phyloP scores from a whole-genome alignment of 805 yeast species.

The Metschnikowia lochheadii region DNA sequence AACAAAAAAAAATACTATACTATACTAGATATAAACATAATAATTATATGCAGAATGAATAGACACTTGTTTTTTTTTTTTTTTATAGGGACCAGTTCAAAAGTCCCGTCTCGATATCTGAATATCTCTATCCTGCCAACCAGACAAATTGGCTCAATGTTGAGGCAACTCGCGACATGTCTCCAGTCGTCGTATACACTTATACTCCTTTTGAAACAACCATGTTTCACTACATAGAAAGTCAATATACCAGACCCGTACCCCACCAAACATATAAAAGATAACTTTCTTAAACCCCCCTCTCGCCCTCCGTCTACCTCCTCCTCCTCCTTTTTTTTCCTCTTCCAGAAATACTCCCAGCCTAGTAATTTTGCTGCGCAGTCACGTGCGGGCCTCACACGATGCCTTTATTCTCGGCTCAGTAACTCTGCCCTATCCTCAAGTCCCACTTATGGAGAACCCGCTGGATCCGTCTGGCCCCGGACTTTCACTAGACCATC shows the following conservation, averaged over 20 bases:
- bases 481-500: neutral
- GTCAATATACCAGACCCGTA: too few relatives aligned
- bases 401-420: neutral
- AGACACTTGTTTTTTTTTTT: too few relatives aligned
- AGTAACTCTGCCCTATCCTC: neutral
- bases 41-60: too few relatives aligned
- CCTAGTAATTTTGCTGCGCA: neutral
- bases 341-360: neutral
- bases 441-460: slow-evolving; percentile 2
- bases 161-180: neutral
- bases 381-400: neutral
- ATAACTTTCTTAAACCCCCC: too few relatives aligned
- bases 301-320: too few relatives aligned
- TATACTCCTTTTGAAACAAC: neutral
- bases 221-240: too few relatives aligned
- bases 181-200: neutral
- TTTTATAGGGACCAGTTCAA: too few relatives aligned
- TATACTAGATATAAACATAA: too few relatives aligned
- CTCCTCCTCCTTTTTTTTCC: neutral
- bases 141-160: neutral
- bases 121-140: neutral
- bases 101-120: too few relatives aligned
- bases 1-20: too few relatives aligned
- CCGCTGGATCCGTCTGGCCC: neutral
- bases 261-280: too few relatives aligned